Conservation (phyloP, 768 basidiomycete genomes). For the Holtermanniella nyarrowii region DNA sequence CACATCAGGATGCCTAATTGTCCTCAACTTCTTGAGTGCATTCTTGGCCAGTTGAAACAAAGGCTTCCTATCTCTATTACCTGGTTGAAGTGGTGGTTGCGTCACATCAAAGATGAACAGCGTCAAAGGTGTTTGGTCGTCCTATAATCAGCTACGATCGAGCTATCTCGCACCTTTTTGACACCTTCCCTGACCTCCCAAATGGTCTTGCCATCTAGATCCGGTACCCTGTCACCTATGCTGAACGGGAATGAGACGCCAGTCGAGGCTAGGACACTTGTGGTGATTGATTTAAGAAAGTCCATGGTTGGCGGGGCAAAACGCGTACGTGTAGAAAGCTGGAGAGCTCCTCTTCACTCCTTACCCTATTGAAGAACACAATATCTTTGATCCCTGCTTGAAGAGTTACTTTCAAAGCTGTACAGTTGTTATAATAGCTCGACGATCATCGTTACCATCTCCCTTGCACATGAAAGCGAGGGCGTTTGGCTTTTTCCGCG, state of each 20-base stretch:
- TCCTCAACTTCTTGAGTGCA: constrained; percentile 76
- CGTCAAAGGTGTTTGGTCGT: constrained; percentile 73
- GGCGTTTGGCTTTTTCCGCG: too few relatives aligned
- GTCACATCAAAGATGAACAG: constrained; percentile 76
- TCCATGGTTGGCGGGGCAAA: too few relatives aligned
- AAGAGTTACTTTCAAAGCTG: too few relatives aligned
- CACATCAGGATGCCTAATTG: constrained; percentile 89
- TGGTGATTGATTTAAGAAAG: constrained; percentile 49
- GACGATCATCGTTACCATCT: too few relatives aligned
- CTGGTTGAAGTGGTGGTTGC: constrained; percentile 31
- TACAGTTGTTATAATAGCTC: too few relatives aligned
- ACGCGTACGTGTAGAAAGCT: too few relatives aligned
- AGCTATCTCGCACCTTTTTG: constrained; percentile 56
- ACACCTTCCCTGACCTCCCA: constrained; percentile 81
- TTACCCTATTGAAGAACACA: too few relatives aligned
- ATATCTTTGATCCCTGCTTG: too few relatives aligned
- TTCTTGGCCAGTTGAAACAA: constrained; percentile 73
- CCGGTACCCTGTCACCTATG: constrained; percentile 60
- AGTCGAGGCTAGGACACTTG: constrained; percentile 76
- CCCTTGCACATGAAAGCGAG: too few relatives aligned
- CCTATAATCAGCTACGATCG: constrained; percentile 47
- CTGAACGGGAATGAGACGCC: constrained; percentile 82
- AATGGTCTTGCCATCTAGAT: constrained; percentile 57
- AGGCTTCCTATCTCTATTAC: constrained; percentile 48
- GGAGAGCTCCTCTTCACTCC: too few relatives aligned